Evolutionary conservation across 2,329 filamentous ascomycete species (phyloP), one percentile per base, ranked within the genome.

Genomic region (Colletotrichum limetticola): DNA sequence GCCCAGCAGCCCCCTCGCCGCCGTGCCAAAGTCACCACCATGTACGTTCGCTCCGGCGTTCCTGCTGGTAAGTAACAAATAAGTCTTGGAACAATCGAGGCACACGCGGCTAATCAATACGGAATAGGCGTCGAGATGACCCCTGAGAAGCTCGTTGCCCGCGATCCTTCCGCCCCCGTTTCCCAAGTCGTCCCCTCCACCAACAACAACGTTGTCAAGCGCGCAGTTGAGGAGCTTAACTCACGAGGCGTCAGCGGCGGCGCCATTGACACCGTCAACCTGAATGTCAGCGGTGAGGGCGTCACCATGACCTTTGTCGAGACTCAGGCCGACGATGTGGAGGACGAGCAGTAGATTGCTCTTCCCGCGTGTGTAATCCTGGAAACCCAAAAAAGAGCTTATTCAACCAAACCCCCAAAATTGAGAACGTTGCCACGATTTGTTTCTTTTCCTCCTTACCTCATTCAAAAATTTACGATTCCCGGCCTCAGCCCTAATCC

Each of bases 271-370:
- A 78, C 80, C 12, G 82, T 86, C 77, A 86, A 85, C 78, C 77
- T 86, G 49, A 86, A 86, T 35, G 84, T 86, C 19, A 82, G 84
- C 64, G 83, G 81, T 55, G 83, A 85, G 76, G 84, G 84, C n/a
- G 78, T 86, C 61, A 85, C 84, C 55, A 85, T 86, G 84, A 86
- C 84, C 1, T 85, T 86, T 76, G 82, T 86, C 35, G 85, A 86
- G 80, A 81, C 80, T 24, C 76, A 82, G n/a, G 79, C 80, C 55
- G 79, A 78, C 32, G 78, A 74, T 26, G 77, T 73, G 53, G 78
- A 76, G 32, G 78, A 80, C 30, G 80, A 80, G 71, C 78, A 79
- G 53, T 74, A 74, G 78, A 78, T 26, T 71, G 24, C 52, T 49
- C 42, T 49, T 49, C 14, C 7, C 35, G 30, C 35, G 30, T 55